Percentiles rank a stretch among this genome's conserved stretches.
phyloP scores from a whole-genome alignment of 2,329 filamentous ascomycete species.

The Pezizomycotina sp. region DNA sequence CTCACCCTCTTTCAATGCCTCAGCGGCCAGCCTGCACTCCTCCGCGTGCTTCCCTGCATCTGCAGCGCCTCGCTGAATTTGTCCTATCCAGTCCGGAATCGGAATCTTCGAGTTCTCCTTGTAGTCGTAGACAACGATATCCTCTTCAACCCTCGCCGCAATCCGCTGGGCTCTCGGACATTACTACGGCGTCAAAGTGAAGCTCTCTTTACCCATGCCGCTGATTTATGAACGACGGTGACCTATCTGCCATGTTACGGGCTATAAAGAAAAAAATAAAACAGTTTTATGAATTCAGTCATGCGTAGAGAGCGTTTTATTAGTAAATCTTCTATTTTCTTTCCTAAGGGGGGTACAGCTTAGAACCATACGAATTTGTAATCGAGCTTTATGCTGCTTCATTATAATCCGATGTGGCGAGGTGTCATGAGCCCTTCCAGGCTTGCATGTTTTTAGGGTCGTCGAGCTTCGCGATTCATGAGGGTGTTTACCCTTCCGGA shows the following conservation, averaged over 20 bases:
- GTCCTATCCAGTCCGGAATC: slow-evolving; percentile 43
- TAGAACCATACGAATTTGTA: slow-evolving; percentile 61
- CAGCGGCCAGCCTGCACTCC: slow-evolving; percentile 36
- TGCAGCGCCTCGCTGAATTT: slow-evolving; percentile 44
- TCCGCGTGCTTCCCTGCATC: slow-evolving; percentile 46
- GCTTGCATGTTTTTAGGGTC: slow-evolving; percentile 44
- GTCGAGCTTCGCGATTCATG: slow-evolving; percentile 46
- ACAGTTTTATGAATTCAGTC: slow-evolving; percentile 34
- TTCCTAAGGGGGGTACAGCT: background rate
- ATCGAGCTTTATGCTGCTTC: slow-evolving; percentile 63
- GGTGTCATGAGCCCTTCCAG: slow-evolving; percentile 58
- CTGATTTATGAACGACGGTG: slow-evolving; percentile 25
- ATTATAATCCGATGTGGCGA: slow-evolving; percentile 52
- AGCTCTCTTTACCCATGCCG: slow-evolving; percentile 36
- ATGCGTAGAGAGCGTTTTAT: background rate
- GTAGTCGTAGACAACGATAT: slow-evolving; percentile 68
- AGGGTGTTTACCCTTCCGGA: slow-evolving; percentile 65
- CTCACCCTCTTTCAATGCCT: slow-evolving; percentile 40
- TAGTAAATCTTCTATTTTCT: background rate
- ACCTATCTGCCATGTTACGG: background rate
- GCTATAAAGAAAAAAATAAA: background rate
- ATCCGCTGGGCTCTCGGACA: slow-evolving; percentile 59
- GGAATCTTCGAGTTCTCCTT: slow-evolving; percentile 29
- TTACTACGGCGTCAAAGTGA: slow-evolving; percentile 33
- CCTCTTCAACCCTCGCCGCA: slow-evolving; percentile 60